These are phyloP conservation scores for Emergomyces orientalis DNA, from an alignment of 2,329 filamentous ascomycete species.

Conservation along the genomic window DNA sequence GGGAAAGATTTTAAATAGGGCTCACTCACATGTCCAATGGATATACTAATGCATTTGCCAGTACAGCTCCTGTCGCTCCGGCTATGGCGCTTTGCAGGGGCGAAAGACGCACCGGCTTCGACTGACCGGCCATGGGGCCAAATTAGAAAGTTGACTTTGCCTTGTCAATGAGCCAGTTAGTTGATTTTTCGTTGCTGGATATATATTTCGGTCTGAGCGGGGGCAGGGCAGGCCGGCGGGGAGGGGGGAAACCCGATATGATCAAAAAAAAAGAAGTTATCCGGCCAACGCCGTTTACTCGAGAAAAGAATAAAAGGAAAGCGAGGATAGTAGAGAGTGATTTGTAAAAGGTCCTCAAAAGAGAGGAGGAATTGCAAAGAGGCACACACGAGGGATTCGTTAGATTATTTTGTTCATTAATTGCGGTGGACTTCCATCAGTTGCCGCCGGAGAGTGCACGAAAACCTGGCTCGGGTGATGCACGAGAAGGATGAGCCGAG, in stretches of 20 bases:
- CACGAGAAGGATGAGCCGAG: too few species aligned
- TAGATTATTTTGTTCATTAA: not conserved
- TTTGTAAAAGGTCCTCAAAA: not conserved
- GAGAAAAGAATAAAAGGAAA: not conserved
- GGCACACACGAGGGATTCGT: not conserved
- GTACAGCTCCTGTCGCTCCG: constrained; percentile 81
- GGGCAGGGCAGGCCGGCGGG: not conserved
- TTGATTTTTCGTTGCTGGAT: not conserved
- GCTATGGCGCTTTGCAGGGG: constrained; percentile 91
- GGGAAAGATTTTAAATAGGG: constrained; percentile 12
- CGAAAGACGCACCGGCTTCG: constrained; percentile 62
- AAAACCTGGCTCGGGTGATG: constrained; percentile 7
- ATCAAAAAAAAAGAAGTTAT: not conserved
- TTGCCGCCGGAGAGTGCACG: not conserved
- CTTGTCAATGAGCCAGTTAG: not conserved
- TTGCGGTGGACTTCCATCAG: not conserved
- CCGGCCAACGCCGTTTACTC: not conserved
- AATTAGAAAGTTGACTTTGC: not conserved
- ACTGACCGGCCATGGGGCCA: constrained; percentile 44
- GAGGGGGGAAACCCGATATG: not conserved
- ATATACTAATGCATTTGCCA: constrained; percentile 93
- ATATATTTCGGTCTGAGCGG: not conserved
- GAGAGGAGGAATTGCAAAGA: not conserved
- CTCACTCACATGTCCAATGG: constrained; percentile 88
- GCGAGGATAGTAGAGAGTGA: not conserved